phyloP scores from a whole-genome alignment of 306 rosid genomes.

The Rosa multiflora region DNA sequence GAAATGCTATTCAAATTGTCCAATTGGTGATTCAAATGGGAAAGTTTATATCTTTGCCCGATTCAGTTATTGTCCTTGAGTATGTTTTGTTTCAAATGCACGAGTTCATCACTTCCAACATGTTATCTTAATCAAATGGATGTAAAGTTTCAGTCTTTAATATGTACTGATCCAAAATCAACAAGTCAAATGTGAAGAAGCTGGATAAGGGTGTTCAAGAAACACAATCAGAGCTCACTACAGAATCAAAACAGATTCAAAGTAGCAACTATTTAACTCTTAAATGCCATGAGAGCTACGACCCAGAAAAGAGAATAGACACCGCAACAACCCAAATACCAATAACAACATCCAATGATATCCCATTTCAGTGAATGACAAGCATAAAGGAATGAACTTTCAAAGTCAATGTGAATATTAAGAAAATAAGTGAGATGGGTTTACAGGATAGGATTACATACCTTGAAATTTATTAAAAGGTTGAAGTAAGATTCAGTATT shows the following conservation, averaged over 20 bases:
- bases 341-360: background rate
- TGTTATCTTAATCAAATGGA: background rate
- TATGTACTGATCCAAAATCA: background rate
- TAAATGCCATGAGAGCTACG: background rate
- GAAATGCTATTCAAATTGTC: background rate
- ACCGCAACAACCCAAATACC: background rate
- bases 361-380: background rate
- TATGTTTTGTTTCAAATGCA: background rate
- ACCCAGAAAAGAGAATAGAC: background rate
- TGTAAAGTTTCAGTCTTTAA: background rate
- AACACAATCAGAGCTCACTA: background rate
- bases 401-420: background rate
- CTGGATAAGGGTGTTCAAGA: background rate
- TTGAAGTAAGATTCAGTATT: slow-evolving; percentile 1
- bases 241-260: background rate
- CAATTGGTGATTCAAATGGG: background rate
- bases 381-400: background rate
- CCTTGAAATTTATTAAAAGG: background rate
- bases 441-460: background rate
- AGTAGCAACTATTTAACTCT: background rate
- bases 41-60: background rate
- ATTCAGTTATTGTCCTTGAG: background rate
- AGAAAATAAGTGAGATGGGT: background rate
- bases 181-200: background rate
- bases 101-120: background rate